Evolutionary conservation across 169 alveolate genomes (phyloP).

Genomic region (Toxoplasma gondii): DNA sequence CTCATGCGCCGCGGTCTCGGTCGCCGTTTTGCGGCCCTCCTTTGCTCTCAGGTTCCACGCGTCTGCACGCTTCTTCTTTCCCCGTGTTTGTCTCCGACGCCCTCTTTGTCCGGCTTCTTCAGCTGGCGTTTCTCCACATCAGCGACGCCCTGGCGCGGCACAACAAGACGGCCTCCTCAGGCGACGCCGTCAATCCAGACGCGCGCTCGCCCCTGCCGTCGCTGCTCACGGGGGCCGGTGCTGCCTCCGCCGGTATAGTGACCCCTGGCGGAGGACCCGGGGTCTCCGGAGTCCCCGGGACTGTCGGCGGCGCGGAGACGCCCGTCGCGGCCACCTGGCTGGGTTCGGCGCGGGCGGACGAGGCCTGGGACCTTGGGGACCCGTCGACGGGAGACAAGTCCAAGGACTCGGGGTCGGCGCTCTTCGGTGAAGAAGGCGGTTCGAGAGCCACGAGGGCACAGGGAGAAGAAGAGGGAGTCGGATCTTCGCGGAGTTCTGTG

Average conservation of each 20-base stretch:
- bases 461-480: no score
- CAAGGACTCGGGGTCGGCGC: neutral
- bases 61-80: slow-evolving; percentile 1
- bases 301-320: neutral
- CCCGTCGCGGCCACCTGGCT: slow-evolving; percentile 40
- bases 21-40: neutral
- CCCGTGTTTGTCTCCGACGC: slow-evolving; percentile 58
- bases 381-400: neutral
- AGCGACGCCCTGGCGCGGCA: slow-evolving; percentile 41
- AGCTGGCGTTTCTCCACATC: slow-evolving; percentile 54
- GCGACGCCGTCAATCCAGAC: neutral
- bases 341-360: neutral
- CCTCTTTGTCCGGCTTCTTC: slow-evolving; percentile 50
- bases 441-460: neutral
- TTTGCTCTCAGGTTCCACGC: neutral
- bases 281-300: neutral
- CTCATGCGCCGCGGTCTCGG: neutral
- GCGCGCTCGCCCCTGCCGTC: neutral
- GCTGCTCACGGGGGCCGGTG: neutral
- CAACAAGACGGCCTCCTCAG: neutral
- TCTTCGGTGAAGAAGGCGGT: neutral
- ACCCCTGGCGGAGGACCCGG: no score
- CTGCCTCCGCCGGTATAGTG: neutral
- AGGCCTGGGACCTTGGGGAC: neutral
- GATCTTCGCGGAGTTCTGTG: no score